Evolutionary conservation across 805 yeast genomes (phyloP).

Genomic region (Tetrapisispora iriomotensis): DNA sequence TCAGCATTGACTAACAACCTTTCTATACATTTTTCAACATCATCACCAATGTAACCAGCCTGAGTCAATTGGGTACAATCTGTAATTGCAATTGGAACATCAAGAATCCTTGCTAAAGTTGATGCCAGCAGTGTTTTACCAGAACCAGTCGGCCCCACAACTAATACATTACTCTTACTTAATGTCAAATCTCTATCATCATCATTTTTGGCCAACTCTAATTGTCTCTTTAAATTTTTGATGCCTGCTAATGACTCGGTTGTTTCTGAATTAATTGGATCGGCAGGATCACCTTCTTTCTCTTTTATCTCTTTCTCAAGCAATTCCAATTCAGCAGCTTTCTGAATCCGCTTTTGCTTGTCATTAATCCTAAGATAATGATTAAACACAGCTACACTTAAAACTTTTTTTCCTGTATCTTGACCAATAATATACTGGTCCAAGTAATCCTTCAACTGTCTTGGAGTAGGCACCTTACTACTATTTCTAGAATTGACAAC

Average conservation of each 20-base stretch:
- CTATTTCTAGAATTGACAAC: slow-evolving; percentile 1
- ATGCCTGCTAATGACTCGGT: slow-evolving; percentile 28
- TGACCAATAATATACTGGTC: slow-evolving; percentile 51
- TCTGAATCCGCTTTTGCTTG: slow-evolving; percentile 18
- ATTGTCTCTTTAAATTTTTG: slow-evolving; percentile 23
- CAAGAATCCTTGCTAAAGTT: slow-evolving; percentile 41
- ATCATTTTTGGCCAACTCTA: slow-evolving; percentile 17
- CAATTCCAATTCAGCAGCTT: slow-evolving; percentile 9
- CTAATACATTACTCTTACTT: slow-evolving; percentile 45
- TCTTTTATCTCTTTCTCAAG: slow-evolving; percentile 23
- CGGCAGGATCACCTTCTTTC: slow-evolving; percentile 15
- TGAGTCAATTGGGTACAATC: slow-evolving; percentile 56
- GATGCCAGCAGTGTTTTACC: slow-evolving; percentile 52
- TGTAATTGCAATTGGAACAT: slow-evolving; percentile 49
- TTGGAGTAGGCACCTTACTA: slow-evolving; percentile 37
- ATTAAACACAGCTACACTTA: slow-evolving; percentile 52
- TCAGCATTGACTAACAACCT: slow-evolving; percentile 41
- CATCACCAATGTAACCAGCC: slow-evolving; percentile 59
- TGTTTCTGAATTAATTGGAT: slow-evolving; percentile 11
- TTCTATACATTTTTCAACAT: slow-evolving; percentile 48
- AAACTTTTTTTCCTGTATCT: slow-evolving; percentile 44
- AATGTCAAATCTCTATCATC: slow-evolving; percentile 33
- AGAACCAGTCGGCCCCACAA: slow-evolving; percentile 54
- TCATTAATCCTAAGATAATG: slow-evolving; percentile 44
- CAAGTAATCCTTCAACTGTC: slow-evolving; percentile 34